These are phyloP conservation scores for Boletus fagicola DNA, from an alignment of 768 basidiomycete species.

Conservation along the genomic window DNA sequence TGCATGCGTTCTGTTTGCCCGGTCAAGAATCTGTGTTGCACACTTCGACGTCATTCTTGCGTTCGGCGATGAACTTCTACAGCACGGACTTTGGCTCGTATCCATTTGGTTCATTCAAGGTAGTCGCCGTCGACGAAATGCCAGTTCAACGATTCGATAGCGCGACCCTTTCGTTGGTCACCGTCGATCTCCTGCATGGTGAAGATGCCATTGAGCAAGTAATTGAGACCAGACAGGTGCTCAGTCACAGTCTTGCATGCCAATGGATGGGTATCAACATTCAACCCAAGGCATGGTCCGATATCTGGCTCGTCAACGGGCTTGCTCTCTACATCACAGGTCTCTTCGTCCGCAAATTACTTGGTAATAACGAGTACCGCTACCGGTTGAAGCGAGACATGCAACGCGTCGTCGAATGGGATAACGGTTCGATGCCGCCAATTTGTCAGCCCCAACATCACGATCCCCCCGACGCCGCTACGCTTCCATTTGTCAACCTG, in stretches of 20 bases:
- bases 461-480: conserved; percentile 80
- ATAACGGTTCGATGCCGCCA: conserved; percentile 86
- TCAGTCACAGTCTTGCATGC: conserved; percentile 86
- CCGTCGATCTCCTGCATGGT: conserved; percentile 80
- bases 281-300: conserved; percentile 88
- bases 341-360: conserved; percentile 78
- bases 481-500: conserved; percentile 86
- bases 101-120: conserved; percentile 91
- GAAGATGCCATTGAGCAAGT: conserved; percentile 92
- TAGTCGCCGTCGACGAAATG: conserved; percentile 91
- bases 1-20: conserved; percentile 92
- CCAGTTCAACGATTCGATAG: conserved; percentile 79
- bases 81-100: conserved; percentile 92
- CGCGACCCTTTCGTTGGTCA: conserved; percentile 77
- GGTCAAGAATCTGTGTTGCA: conserved; percentile 75
- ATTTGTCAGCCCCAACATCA: conserved; percentile 86
- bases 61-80: conserved; percentile 90
- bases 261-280: conserved; percentile 99
- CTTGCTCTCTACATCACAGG: conserved; percentile 88
- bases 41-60: conserved; percentile 71
- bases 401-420: conserved; percentile 84
- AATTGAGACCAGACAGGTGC: conserved; percentile 80
- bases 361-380: conserved; percentile 97
- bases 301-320: conserved; percentile 96
- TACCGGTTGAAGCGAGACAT: conserved; percentile 96